Conservation (phyloP, 257 asterid species). For the Sherardia arvensis region DNA sequence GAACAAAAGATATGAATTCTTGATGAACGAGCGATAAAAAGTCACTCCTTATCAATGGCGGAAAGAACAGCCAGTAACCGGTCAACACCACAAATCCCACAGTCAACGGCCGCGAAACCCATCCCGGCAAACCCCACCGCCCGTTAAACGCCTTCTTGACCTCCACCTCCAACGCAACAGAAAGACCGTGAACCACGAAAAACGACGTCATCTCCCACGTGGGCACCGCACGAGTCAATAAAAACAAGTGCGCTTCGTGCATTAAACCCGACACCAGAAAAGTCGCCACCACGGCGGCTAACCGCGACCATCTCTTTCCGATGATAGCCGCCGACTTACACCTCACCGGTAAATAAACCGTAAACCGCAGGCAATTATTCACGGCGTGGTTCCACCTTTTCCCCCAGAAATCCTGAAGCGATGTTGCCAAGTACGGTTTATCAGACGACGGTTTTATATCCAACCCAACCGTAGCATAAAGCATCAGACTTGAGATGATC, state of each 20-base stretch:
- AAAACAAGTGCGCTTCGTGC: constrained; percentile 47
- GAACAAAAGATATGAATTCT: constrained; percentile 25
- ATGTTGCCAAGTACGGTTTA: constrained; percentile 58
- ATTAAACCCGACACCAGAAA: constrained; percentile 65
- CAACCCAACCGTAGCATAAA: constrained; percentile 28
- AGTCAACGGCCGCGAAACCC: constrained; percentile 43
- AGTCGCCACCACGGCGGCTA: constrained; percentile 30
- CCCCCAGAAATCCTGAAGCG: constrained; percentile 79
- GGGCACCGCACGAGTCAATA: neutral
- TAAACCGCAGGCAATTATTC: constrained; percentile 23
- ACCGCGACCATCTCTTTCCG: constrained; percentile 23
- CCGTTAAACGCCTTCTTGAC: constrained; percentile 29
- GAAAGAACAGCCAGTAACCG: constrained; percentile 55
- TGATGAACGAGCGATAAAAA: constrained; percentile 21
- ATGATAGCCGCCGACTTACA: constrained; percentile 5
- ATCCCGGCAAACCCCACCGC: constrained; percentile 17
- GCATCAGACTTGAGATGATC: constrained; percentile 22
- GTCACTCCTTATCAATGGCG: constrained; percentile 22
- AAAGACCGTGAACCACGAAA: neutral
- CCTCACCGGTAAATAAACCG: constrained; percentile 47
- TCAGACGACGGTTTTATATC: constrained; percentile 53
- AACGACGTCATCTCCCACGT: neutral
- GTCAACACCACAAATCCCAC: constrained; percentile 44
- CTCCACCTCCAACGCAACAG: constrained; percentile 29
- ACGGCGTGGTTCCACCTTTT: constrained; percentile 64